Evolutionary conservation across 176 grass and related monocot genomes (phyloP).

Genomic region (Neostapfia colusana): DNA sequence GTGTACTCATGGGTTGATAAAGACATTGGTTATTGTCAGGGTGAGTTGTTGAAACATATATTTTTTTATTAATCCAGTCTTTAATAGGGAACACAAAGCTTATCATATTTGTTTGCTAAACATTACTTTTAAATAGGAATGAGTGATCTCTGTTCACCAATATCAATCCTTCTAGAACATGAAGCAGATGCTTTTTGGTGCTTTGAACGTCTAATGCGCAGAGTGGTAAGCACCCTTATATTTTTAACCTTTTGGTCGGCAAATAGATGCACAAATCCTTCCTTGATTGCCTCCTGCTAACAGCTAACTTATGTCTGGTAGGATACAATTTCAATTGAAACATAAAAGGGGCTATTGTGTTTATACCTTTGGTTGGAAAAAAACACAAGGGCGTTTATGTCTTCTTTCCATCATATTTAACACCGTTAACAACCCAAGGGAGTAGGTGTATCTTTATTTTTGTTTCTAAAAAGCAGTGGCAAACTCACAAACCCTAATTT

Average conservation of each 20-base stretch:
- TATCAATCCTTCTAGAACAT: conserved; percentile 87
- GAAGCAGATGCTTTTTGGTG: conserved; percentile 99
- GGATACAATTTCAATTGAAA: neutral
- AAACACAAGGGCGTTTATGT: too few relatives aligned
- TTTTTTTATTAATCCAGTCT: neutral
- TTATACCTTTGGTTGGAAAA: too few relatives aligned
- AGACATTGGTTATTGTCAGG: conserved; percentile 96
- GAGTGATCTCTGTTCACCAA: conserved; percentile 98
- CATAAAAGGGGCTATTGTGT: too few relatives aligned
- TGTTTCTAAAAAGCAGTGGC: too few relatives aligned
- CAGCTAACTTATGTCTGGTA: neutral
- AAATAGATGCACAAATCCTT: neutral
- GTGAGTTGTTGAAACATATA: conserved; percentile 38
- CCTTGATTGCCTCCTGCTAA: conserved; percentile 22
- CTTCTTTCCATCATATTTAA: too few relatives aligned
- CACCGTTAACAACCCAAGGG: too few relatives aligned
- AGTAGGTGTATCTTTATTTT: too few relatives aligned
- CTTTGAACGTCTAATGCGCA: conserved; percentile 97
- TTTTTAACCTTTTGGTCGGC: conserved; percentile 9
- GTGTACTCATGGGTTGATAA: conserved; percentile 95
- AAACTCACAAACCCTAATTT: too few relatives aligned
- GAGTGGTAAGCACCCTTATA: conserved; percentile 56
- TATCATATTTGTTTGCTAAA: conserved; percentile 18
- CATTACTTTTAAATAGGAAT: conserved; percentile 62
- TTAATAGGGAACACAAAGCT: neutral